Evolutionary conservation across 129 eudicot species (phyloP).

Genomic region (Scalesia atractyloides): DNA sequence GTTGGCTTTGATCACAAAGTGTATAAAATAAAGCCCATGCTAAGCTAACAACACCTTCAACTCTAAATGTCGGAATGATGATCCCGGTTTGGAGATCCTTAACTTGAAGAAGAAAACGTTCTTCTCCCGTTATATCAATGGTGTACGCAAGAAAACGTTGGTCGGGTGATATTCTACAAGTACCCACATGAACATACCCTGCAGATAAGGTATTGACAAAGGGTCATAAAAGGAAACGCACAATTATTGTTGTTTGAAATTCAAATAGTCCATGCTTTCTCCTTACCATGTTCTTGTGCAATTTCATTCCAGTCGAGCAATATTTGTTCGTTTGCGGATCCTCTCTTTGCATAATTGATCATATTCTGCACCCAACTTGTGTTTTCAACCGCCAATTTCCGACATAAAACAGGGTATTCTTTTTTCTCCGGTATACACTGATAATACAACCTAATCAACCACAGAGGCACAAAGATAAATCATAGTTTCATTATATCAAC

Average conservation of each 20-base stretch:
- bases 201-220: constrained; percentile 10
- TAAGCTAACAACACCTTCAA: constrained; percentile 78
- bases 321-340: constrained; percentile 46
- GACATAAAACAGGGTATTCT: constrained; percentile 84
- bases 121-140: constrained; percentile 67
- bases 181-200: constrained; percentile 95
- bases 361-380: constrained; percentile 49
- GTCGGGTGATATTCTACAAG: constrained; percentile 91
- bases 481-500: neutral
- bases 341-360: constrained; percentile 40
- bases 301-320: constrained; percentile 95
- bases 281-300: constrained; percentile 68
- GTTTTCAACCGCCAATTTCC: constrained; percentile 50
- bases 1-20: constrained; percentile 71
- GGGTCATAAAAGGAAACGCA: neutral
- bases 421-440: constrained; percentile 88
- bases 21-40: constrained; percentile 95
- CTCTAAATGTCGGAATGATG: constrained; percentile 42
- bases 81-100: constrained; percentile 61
- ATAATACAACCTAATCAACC: constrained; percentile 69
- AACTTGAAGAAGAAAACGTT: constrained; percentile 66
- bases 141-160: constrained; percentile 86
- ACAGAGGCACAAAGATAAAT: constrained; percentile 11
- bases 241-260: neutral
- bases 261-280: neutral